phyloP scores from a whole-genome alignment of 106 monocot species.

The Vanilla planifolia region DNA sequence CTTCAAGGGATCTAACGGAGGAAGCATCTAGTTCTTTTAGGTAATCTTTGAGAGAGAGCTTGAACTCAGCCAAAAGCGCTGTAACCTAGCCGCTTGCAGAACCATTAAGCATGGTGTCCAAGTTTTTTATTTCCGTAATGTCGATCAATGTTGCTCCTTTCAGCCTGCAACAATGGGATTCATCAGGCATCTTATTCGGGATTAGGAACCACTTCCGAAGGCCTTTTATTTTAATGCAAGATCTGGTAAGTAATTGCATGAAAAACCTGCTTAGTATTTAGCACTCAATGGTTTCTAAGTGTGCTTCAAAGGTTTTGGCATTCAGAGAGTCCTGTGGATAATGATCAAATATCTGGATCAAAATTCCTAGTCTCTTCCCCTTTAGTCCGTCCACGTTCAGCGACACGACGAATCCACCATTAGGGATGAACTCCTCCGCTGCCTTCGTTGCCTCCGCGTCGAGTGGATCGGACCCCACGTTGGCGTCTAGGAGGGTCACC shows the following conservation, averaged over 20 bases:
- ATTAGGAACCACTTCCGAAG: no score
- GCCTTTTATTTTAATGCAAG: no score
- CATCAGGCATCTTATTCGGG: no score
- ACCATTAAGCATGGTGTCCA: background rate
- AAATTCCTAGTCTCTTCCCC: conserved; percentile 67
- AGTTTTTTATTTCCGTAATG: conserved; percentile 6
- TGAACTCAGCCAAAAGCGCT: conserved; percentile 1
- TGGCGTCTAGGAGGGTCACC: conserved; percentile 54
- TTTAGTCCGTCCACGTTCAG: conserved; percentile 48
- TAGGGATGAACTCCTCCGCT: conserved; percentile 41
- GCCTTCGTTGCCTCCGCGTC: conserved; percentile 48
- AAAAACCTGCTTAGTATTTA: no score
- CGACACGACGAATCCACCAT: conserved; percentile 50
- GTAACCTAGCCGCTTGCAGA: no score
- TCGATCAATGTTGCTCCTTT: no score
- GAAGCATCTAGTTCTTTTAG: conserved; percentile 37
- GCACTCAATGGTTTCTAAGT: no score
- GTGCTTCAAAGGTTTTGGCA: no score
- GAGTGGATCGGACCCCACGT: conserved; percentile 48
- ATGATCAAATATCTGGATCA: no score
- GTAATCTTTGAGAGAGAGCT: conserved; percentile 42
- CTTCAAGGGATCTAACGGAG: conserved; percentile 47
- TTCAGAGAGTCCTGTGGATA: no score
- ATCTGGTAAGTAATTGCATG: no score
- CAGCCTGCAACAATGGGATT: no score